Evolutionary conservation across 139 green algal genomes (phyloP).

Genomic region (Tetradesmus obliquus): DNA sequence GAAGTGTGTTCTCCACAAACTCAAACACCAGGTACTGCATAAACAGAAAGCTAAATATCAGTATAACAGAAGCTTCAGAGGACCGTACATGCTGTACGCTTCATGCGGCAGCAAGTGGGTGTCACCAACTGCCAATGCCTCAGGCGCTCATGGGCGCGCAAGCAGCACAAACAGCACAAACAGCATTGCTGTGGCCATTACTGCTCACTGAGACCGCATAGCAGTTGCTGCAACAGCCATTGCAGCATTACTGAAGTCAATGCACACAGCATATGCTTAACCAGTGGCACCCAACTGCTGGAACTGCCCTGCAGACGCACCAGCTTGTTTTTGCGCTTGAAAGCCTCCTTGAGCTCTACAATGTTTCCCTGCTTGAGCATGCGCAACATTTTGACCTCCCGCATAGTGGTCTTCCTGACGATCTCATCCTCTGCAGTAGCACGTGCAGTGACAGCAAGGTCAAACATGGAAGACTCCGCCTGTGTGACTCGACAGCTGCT

Average conservation of each 20-base stretch:
- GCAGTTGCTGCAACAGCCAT: neutral
- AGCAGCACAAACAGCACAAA: neutral
- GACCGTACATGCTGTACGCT: neutral
- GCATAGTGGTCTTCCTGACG: slow-evolving; percentile 87
- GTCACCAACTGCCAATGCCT: neutral
- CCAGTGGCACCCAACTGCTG: neutral
- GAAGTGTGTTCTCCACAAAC: slow-evolving; percentile 87
- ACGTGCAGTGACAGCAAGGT: slow-evolving; percentile 24
- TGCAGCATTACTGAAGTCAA: neutral
- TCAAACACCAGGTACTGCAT: slow-evolving; percentile 94
- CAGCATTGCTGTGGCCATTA: neutral
- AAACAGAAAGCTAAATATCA: neutral
- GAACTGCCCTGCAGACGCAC: slow-evolving; percentile 45
- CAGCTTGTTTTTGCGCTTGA: slow-evolving; percentile 83
- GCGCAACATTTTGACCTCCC: slow-evolving; percentile 90
- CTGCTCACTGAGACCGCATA: neutral
- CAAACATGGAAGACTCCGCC: neutral
- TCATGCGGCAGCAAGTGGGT: neutral
- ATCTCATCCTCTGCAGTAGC: slow-evolving; percentile 79
- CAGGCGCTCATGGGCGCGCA: neutral
- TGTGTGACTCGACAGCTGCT: neutral
- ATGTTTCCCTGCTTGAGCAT: slow-evolving; percentile 87
- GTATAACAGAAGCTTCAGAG: neutral
- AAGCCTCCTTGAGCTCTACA: slow-evolving; percentile 92
- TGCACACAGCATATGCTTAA: neutral